Evolutionary conservation across 2,329 filamentous ascomycete species (phyloP).

Genomic region (Penicillium sp.): DNA sequence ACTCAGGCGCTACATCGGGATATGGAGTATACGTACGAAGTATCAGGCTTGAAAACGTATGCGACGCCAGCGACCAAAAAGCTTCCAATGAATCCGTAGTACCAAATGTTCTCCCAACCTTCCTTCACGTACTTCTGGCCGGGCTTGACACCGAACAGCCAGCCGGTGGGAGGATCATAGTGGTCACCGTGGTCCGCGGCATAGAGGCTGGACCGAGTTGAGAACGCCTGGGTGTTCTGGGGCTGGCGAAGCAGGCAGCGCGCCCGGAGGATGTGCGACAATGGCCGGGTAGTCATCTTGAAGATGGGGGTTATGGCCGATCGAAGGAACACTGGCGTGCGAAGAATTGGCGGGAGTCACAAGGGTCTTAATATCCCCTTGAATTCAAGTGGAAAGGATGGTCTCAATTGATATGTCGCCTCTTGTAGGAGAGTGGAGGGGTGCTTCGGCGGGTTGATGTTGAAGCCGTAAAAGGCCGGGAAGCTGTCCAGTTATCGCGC

Average conservation of each 20-base stretch:
- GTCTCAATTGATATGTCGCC: slow-evolving; percentile 29
- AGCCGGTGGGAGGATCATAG: slow-evolving; percentile 86
- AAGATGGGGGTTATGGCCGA: slow-evolving; percentile 19
- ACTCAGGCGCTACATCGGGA: not conserved
- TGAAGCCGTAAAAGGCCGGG: slow-evolving; percentile 41
- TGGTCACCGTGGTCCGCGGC: slow-evolving; percentile 64
- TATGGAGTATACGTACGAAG: slow-evolving; percentile 68
- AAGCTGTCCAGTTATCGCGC: slow-evolving; percentile 28
- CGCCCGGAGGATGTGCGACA: slow-evolving; percentile 41
- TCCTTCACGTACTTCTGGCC: slow-evolving; percentile 95
- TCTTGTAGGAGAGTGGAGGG: slow-evolving; percentile 29
- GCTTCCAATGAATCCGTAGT: slow-evolving; percentile 79
- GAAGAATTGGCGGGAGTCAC: not conserved
- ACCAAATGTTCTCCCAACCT: slow-evolving; percentile 88
- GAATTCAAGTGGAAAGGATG: slow-evolving; percentile 8
- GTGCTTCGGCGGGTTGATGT: slow-evolving; percentile 34
- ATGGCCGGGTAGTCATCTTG: slow-evolving; percentile 41
- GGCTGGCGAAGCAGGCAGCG: slow-evolving; percentile 39
- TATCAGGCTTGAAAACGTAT: slow-evolving; percentile 97
- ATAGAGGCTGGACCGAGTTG: slow-evolving; percentile 40
- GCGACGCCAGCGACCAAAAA: slow-evolving; percentile 71
- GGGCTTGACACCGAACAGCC: slow-evolving; percentile 91
- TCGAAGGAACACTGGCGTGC: slow-evolving; percentile 7
- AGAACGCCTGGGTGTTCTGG: slow-evolving; percentile 40
- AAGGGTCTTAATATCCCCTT: slow-evolving; percentile 16